Percentiles rank a stretch among this genome's conserved stretches.
Conservation (phyloP, 169 alveolate species). For the Perkinsus olseni region DNA sequence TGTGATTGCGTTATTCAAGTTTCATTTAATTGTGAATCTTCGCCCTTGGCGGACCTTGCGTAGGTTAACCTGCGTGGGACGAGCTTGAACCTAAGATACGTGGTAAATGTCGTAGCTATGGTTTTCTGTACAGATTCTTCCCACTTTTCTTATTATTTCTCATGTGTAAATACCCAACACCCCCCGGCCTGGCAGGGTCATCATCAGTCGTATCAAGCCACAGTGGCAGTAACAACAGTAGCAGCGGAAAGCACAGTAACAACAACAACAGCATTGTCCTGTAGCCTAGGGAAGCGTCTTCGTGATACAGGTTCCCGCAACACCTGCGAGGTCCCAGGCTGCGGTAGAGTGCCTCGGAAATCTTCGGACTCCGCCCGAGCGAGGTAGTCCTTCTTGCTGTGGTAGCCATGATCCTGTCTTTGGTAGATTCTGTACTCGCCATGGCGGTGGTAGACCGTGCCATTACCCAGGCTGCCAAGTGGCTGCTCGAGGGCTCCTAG, state of each 20-base stretch:
- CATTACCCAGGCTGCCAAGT: neutral
- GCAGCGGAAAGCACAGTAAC: neutral
- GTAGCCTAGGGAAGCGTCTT: too few relatives aligned
- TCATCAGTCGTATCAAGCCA: neutral
- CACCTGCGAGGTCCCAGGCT: neutral
- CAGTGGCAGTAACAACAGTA: neutral
- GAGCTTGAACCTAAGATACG: too few relatives aligned
- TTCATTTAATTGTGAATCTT: too few relatives aligned
- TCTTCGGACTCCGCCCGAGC: neutral
- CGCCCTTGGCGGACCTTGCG: neutral
- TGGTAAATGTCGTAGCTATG: too few relatives aligned
- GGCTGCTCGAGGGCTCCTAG: neutral
- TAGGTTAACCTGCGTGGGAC: neutral
- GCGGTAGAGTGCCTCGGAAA: neutral
- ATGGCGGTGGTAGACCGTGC: neutral
- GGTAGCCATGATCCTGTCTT: neutral
- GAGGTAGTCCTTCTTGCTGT: neutral
- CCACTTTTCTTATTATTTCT: neutral
- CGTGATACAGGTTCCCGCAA: neutral
- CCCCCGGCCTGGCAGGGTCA: neutral
- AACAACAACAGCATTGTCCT: neutral
- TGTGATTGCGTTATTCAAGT: too few relatives aligned
- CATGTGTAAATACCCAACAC: neutral
- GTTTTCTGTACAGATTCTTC: neutral
- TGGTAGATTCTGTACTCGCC: neutral